A percentile compares a stretch with the other conserved stretches of the same genome.
phyloP scores from a whole-genome alignment of 306 rosid genomes.

The Hippophae rhamnoides region DNA sequence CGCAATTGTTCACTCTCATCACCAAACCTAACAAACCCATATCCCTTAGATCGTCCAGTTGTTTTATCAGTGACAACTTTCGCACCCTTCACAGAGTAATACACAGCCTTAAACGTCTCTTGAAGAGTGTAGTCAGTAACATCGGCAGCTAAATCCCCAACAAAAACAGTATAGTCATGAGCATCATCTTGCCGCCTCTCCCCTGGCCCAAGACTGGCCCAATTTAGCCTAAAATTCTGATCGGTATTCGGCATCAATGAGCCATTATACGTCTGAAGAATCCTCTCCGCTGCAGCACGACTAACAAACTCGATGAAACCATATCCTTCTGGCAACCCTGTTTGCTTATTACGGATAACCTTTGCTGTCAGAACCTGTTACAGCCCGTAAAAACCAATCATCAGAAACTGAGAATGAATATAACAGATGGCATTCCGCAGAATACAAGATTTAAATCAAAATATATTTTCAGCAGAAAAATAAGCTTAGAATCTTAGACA shows the following conservation, averaged over 20 bases:
- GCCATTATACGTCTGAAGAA: constrained; percentile 40
- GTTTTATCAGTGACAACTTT: constrained; percentile 58
- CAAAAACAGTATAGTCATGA: constrained; percentile 45
- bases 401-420: background rate
- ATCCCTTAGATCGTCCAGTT: constrained; percentile 63
- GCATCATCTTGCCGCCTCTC: constrained; percentile 65
- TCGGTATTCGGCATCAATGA: constrained; percentile 42
- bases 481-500: no score
- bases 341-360: constrained; percentile 51
- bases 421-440: no score
- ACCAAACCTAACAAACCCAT: constrained; percentile 55
- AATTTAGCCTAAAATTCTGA: constrained; percentile 53
- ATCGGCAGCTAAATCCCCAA: constrained; percentile 63
- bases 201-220: constrained; percentile 65
- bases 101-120: constrained; percentile 41
- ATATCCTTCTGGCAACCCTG: constrained; percentile 47
- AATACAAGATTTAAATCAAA: no score
- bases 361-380: constrained; percentile 37
- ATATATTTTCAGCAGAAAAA: no score
- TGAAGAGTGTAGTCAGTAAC: constrained; percentile 53
- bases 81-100: constrained; percentile 49
- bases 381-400: background rate
- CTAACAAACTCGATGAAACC: constrained; percentile 49
- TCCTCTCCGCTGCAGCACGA: constrained; percentile 38
- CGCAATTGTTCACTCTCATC: constrained; percentile 51